Base-by-base conservation (phyloP, 768 basidiomycete genomes). In the Udeniomyces megalosporus region DNA sequence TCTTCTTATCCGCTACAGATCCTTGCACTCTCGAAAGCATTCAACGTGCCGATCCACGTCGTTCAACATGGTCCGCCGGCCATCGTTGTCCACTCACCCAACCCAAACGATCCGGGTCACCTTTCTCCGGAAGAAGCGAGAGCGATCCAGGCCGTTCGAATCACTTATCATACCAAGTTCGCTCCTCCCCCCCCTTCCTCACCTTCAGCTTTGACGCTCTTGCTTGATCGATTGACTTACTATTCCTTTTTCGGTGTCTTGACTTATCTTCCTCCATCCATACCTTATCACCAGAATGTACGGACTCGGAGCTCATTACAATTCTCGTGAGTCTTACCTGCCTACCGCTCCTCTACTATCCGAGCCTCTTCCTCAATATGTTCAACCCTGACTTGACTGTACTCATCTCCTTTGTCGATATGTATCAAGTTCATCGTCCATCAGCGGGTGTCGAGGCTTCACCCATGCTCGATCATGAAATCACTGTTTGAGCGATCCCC, bases 21-120 rank as follows among this genome's bases (percentile, higher is more conserved):
- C 34, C 78, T 86, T 68, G 95, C 95, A 3, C 77, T 97, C 17
- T 84, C 85, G 70, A 78, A 84, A 55, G 81, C 82, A 32, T 96
- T 80, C 72, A 79, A 83, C 59, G 76, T 92, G 44, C 85, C 91
- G 0, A 91, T 99, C 53, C 84, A 93, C 71, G 86, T 99, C 58
- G 78, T 97, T 14, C 95, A 97, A 72, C 82, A 81, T 1, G 84
- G 83, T 0, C 78, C 78, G 29, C 92, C 91, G 2, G 78, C 83
- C 0, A 77, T 96, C 15, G 90, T 95, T n/a, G 80, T 83, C 4
- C 91, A 95, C 69, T 59, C 63, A 3, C 51, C 63, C 8, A 42
- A 54, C 14, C 58, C 57, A 4, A 51, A 59, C 35, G 57, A 34
- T 34, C 58, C 52, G 28, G 58, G 58, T 1, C 50, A 56, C 20